Conservation (phyloP, 1,284 basidiomycete genomes). For the Melampsora larici-populina region DNA sequence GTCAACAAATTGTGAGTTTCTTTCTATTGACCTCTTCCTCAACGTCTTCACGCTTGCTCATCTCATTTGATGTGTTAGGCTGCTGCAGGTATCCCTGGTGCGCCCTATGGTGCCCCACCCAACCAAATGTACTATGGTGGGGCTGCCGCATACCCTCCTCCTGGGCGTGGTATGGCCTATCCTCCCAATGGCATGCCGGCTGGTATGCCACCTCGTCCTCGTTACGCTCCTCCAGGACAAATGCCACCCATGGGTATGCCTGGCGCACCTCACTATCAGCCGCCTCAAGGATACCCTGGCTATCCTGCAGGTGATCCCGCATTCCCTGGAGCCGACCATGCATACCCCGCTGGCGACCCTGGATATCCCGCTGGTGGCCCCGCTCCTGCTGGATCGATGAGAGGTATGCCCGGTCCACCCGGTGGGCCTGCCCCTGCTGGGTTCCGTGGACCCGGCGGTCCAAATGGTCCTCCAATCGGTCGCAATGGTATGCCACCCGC, state of each 20-base stretch:
- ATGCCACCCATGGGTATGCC: conserved; percentile 64
- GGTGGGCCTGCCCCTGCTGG: conserved; percentile 36
- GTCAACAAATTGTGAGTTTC: conserved; percentile 69
- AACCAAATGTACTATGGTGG: conserved; percentile 48
- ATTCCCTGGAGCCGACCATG: conserved; percentile 51
- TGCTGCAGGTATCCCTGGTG: conserved; percentile 73
- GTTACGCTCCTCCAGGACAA: conserved; percentile 72
- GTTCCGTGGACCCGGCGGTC: conserved; percentile 25
- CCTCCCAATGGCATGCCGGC: conserved; percentile 64
- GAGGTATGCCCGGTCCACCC: conserved; percentile 47
- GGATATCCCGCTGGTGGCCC: conserved; percentile 57
- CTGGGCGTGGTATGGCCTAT: conserved; percentile 73
- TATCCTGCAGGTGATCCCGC: conserved; percentile 54
- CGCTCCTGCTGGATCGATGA: conserved; percentile 46
- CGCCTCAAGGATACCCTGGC: conserved; percentile 53
- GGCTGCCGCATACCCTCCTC: conserved; percentile 55
- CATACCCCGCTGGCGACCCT: conserved; percentile 55
- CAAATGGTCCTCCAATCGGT: conserved; percentile 23
- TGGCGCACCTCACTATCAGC: conserved; percentile 51
- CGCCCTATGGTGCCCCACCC: conserved; percentile 52
- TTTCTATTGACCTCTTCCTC: neutral
- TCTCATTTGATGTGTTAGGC: conserved; percentile 53
- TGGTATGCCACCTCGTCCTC: conserved; percentile 73
- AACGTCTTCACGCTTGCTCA: neutral
- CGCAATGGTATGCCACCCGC: conserved; percentile 27